Evolutionary conservation across 768 basidiomycete species (phyloP).

Genomic region (Calocybe cyanea): DNA sequence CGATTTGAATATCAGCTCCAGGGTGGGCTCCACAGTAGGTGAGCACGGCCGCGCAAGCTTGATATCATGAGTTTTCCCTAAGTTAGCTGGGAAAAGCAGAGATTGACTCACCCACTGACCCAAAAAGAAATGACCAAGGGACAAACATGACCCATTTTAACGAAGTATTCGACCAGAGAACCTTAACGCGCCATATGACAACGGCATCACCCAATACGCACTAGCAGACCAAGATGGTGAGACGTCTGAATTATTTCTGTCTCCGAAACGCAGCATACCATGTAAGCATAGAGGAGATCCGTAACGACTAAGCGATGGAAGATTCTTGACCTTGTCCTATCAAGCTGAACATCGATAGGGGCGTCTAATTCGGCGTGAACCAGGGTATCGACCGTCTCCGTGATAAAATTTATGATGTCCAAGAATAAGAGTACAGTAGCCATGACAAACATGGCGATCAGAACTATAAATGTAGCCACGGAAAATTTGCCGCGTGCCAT

Average conservation of each 20-base stretch:
- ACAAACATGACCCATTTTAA: constrained; percentile 5
- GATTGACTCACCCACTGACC: not conserved
- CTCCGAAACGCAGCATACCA: not conserved
- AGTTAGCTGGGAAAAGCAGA: not conserved
- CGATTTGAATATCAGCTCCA: constrained; percentile 7
- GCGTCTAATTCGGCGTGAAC: not conserved
- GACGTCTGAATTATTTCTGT: not conserved
- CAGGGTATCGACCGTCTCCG: constrained; percentile 4
- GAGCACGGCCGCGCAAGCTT: constrained; percentile 2
- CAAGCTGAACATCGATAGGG: constrained; percentile 3
- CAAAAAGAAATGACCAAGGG: constrained; percentile 3
- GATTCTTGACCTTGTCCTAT: not conserved
- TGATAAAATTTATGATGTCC: constrained; percentile 8
- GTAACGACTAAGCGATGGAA: constrained; percentile 4
- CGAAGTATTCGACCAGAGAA: not conserved
- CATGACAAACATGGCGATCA: constrained; percentile 1
- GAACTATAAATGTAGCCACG: not conserved
- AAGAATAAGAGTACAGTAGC: constrained; percentile 4
- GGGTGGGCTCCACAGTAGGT: constrained; percentile 7
- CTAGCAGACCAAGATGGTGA: not conserved
- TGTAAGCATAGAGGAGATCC: constrained; percentile 8
- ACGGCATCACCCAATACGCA: constrained; percentile 7
- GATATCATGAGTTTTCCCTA: not conserved
- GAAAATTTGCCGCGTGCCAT: constrained; percentile 4
- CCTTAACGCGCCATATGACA: constrained; percentile 9